Evolutionary conservation across 2,329 filamentous ascomycete genomes (phyloP).

Genomic region (Dactylonectria estremocensis): DNA sequence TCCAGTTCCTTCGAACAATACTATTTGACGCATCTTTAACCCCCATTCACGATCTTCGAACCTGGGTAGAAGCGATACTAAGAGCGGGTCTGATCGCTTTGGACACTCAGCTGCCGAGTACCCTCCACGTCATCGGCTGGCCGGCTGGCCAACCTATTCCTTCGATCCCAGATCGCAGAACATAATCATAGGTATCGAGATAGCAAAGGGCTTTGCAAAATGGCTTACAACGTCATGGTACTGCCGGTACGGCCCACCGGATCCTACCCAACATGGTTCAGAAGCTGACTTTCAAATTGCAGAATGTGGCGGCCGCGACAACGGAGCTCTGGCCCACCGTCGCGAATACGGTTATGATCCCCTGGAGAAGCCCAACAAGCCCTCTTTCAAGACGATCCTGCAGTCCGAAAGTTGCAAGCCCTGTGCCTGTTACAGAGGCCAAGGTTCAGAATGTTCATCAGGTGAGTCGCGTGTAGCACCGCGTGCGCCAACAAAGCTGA

Average conservation of each 20-base stretch:
- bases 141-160: conserved; percentile 28
- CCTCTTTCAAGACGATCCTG: conserved; percentile 30
- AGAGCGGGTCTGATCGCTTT: not conserved
- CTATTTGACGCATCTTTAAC: conserved; percentile 25
- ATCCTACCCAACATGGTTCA: conserved; percentile 15
- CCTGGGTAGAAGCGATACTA: not conserved
- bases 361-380: conserved; percentile 49
- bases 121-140: conserved; percentile 43
- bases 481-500: conserved; percentile 31
- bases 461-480: conserved; percentile 35
- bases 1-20: conserved; percentile 35
- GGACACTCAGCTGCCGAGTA: conserved; percentile 18
- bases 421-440: conserved; percentile 27
- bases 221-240: conserved; percentile 49
- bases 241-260: conserved; percentile 48
- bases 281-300: conserved; percentile 40
- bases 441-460: conserved; percentile 30
- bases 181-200: conserved; percentile 25
- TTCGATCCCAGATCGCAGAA: conserved; percentile 23
- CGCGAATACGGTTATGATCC: conserved; percentile 56
- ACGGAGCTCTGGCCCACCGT: conserved; percentile 64
- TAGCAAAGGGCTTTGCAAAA: conserved; percentile 24
- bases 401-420: conserved; percentile 17
- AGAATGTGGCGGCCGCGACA: conserved; percentile 61
- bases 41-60: conserved; percentile 16